Evolutionary conservation across 2,329 filamentous ascomycete genomes (phyloP), one percentile per base, ranked within the genome.

Genomic region (Pestalotiopsis sp.): DNA sequence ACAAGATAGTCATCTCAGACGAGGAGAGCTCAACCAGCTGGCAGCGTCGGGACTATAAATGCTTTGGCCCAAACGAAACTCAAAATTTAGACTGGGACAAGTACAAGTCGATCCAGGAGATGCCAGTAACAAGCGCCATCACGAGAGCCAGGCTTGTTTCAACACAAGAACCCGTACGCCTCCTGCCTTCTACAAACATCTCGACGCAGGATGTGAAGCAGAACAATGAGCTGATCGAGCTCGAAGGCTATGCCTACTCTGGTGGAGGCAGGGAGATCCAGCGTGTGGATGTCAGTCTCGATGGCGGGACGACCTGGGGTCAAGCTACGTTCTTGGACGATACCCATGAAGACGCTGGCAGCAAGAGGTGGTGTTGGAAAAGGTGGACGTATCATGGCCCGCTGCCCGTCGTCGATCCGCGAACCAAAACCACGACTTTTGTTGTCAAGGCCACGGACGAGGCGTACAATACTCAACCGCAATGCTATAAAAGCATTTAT

Each of bases 21-120:
- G 90, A 92, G 71, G 91, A 93, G 77, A 90, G 88, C 72, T 79
- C 84, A 3, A 90, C 86, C 58, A 86, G 91, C 74, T 91, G 90
- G 89, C 89, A 92, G 75, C 83, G 87, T 25, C 84, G 86, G 20
- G 90, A 92, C 75, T 92, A 92, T 79, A 92, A 92, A 76, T 88
- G 86, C 73, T 91, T 92, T 69, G 88, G 90, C 0, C 90, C 90
- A 3, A 91, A 91, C 74, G 84, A 90, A 76, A 80, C 82, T 13
- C 81, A 81, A 39, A 83, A 84, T 25, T 85, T 88, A 5, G 85
- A 91, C 77, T 92, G 90, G 89, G 87, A 89, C 64, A 81, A 82
- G 27, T 90, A 90, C 7, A 86, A 85, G 12, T 84, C 88, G 2
- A 92, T 92, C 38, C 90, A 92, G 72, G 90, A 92, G 73, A 87